These are phyloP conservation scores for Pseudogymnoascus sp. DNA, from an alignment of 2,329 filamentous ascomycete species.

Conservation along the genomic window DNA sequence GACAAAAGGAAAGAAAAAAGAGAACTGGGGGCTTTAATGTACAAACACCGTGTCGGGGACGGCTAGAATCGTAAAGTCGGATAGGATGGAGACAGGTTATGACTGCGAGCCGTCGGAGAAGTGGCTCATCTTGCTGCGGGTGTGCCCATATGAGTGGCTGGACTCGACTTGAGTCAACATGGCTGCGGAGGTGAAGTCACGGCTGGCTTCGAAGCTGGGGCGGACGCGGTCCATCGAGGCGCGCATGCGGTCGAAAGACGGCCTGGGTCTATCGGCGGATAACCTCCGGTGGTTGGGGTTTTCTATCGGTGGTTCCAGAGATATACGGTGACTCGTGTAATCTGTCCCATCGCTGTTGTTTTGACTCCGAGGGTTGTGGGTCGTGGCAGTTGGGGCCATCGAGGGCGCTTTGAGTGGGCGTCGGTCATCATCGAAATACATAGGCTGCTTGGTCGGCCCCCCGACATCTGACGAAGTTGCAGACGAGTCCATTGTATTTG, in stretches of 20 bases:
- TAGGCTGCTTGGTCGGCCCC: conserved; percentile 43
- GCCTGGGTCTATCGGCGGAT: conserved; percentile 55
- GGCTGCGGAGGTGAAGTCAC: conserved; percentile 86
- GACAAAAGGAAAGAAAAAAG: conserved; percentile 23
- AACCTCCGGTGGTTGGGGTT: conserved; percentile 24
- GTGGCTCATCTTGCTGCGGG: conserved; percentile 19
- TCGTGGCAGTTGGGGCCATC: conserved; percentile 67
- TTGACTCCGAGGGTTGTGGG: conserved; percentile 73
- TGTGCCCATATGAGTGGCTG: conserved; percentile 36
- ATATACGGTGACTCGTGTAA: conserved; percentile 63
- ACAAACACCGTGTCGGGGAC: conserved; percentile 19
- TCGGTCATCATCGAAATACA: conserved; percentile 75
- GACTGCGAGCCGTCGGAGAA: conserved; percentile 7
- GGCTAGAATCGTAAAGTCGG: background rate
- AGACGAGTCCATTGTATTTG: conserved; percentile 40
- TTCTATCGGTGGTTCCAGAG: conserved; percentile 42
- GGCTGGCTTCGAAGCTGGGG: conserved; percentile 77
- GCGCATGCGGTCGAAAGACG: conserved; percentile 82
- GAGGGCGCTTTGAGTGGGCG: conserved; percentile 92
- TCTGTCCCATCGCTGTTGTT: conserved; percentile 93
- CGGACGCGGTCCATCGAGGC: conserved; percentile 80
- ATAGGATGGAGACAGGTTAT: background rate
- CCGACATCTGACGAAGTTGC: conserved; percentile 53
- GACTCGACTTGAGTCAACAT: conserved; percentile 80
- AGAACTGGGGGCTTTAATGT: conserved; percentile 21